A percentile compares a stretch with the other conserved stretches of the same genome.
Evolutionary conservation across 1,284 basidiomycete species (phyloP).

Genomic region (Trametes polyzona): DNA sequence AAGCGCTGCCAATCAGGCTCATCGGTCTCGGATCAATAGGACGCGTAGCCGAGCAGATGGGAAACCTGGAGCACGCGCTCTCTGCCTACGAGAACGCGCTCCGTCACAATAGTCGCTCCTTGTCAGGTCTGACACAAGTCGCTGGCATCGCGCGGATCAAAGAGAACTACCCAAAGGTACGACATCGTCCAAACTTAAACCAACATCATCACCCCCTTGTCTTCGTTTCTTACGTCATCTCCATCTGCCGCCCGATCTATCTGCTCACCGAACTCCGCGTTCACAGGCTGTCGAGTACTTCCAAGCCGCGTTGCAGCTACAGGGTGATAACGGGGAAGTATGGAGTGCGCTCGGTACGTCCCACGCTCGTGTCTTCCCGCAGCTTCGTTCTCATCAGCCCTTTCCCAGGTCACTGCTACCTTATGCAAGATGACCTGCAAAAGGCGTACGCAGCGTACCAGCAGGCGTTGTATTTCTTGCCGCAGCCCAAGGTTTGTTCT

Average conservation of each 20-base stretch:
- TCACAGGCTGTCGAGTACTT: slow-evolving; percentile 92
- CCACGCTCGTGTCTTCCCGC: slow-evolving; percentile 25
- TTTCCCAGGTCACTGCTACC: slow-evolving; percentile 86
- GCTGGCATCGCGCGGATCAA: slow-evolving; percentile 90
- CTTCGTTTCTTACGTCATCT: slow-evolving; percentile 24
- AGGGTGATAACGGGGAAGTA: slow-evolving; percentile 93
- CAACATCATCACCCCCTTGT: slow-evolving; percentile 5
- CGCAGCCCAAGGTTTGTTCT: slow-evolving; percentile 83
- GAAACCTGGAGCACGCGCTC: slow-evolving; percentile 86
- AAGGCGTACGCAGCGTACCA: slow-evolving; percentile 99
- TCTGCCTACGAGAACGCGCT: slow-evolving; percentile 91
- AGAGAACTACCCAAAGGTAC: slow-evolving; percentile 84
- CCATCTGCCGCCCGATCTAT: slow-evolving; percentile 22
- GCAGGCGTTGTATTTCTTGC: slow-evolving; percentile 94
- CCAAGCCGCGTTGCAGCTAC: slow-evolving; percentile 85
- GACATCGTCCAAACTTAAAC: slow-evolving; percentile 27
- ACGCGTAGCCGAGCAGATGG: slow-evolving; percentile 89
- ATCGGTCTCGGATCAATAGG: slow-evolving; percentile 50
- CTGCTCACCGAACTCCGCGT: slow-evolving; percentile 27
- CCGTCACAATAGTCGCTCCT: slow-evolving; percentile 88
- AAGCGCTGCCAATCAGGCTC: slow-evolving; percentile 23
- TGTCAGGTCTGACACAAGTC: slow-evolving; percentile 87
- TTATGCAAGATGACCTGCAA: slow-evolving; percentile 99
- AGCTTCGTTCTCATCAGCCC: slow-evolving; percentile 21
- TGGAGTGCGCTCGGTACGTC: slow-evolving; percentile 87